Base-by-base conservation (phyloP, 2,329 filamentous ascomycete species). In the Calonectria hongkongensis region DNA sequence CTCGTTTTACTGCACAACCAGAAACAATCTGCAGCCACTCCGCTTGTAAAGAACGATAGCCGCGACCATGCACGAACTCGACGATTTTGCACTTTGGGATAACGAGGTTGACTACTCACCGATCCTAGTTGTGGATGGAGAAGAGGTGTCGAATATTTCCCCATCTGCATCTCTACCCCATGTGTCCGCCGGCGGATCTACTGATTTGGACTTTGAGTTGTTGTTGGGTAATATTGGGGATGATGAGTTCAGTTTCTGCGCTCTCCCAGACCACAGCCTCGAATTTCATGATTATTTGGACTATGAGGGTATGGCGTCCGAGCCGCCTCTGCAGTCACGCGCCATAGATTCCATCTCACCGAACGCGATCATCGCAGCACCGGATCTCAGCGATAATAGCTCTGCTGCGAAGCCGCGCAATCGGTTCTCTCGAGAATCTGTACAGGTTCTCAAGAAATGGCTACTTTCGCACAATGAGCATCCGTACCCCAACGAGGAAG, bases 401-500 rank as follows among this genome's bases (percentile, higher is more conserved):
- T 21, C 28, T n/a, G 15, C 28, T 9, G 30, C 51, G n/a, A 95
- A 95, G 82, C 91, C 91, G 73, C 94, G 92, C 66, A 91, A 93
- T 63, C 91, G 95, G 13, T 96, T 98, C 83, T 95, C 95, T 7
- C 88, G 94, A 74, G 92, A 95, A 76, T 94, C 95, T 0, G 90
- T 97, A 73, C 94, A 93, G 78, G 90, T 95, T 47, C 85, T 98
- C 62, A 96, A 96, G 84, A 92, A 93, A 77, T 98, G 96, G 96
- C 89, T 98, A 36, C 90, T 92, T 0, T 92, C 92, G 8, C 95
- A 98, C 81, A 90, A 90, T 79, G 89, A 93, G 63, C 94, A 97
- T 79, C 95, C 95, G 0, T 98, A 98, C 81, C 95, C 96, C 7
- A 96, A 92, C 41, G 95, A 98, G 50, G 92, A 95, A 72, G 94